These are phyloP conservation scores for Brasenia schreberi DNA, from an alignment of 164 flowering plant genomes.

Conservation along the genomic window DNA sequence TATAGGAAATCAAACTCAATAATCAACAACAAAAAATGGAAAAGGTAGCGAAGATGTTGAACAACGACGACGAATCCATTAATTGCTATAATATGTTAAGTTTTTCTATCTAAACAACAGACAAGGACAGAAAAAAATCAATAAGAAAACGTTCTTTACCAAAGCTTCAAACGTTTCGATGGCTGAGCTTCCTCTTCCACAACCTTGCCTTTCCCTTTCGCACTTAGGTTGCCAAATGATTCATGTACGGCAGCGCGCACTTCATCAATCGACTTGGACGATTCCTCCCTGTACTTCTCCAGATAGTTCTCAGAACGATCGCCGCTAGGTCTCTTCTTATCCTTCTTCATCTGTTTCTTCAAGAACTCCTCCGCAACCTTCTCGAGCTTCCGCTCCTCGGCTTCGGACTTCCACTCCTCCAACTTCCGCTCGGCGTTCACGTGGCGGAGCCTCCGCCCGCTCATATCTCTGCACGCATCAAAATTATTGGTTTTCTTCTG, in stretches of 20 bases:
- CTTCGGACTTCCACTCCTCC: conserved; percentile 90
- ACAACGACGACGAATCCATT: no score
- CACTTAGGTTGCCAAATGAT: conserved; percentile 7
- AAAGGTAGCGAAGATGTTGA: neutral
- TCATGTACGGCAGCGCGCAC: conserved; percentile 46
- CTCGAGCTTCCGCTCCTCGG: conserved; percentile 76
- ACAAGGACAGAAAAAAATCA: no score
- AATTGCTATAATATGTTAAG: no score
- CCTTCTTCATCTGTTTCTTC: conserved; percentile 55
- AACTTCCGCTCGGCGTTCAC: conserved; percentile 92
- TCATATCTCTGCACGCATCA: conserved; percentile 96
- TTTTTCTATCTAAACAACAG: no score
- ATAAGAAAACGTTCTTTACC: no score
- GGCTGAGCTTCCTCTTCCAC: conserved; percentile 12
- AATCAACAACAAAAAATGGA: neutral
- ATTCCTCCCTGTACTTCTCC: conserved; percentile 51
- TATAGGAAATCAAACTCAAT: no score
- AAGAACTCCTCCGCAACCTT: conserved; percentile 76
- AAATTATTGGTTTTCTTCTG: conserved; percentile 97
- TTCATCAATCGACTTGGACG: conserved; percentile 50
- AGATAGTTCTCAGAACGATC: conserved; percentile 45
- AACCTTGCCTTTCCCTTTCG: conserved; percentile 34
- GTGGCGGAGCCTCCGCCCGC: conserved; percentile 80
- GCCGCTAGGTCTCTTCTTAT: conserved; percentile 6
- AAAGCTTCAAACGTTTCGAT: conserved; percentile 59